These are phyloP conservation scores for Eucalyptus pumila DNA, from an alignment of 345 rosid genomes.

Conservation along the genomic window DNA sequence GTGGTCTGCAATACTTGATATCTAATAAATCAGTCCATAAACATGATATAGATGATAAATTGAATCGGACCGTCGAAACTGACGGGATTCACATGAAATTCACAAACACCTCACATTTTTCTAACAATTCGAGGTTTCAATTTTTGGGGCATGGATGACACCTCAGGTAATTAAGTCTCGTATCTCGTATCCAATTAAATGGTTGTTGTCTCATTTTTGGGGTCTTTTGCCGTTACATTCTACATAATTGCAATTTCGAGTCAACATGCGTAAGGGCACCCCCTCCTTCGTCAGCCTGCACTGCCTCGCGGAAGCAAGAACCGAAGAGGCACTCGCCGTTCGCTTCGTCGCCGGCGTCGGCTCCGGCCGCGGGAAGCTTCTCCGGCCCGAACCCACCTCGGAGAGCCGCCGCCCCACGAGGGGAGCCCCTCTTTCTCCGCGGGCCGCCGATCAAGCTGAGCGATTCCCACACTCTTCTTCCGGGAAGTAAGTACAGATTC, in stretches of 20 bases:
- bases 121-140: background rate
- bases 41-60: background rate
- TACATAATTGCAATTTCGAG: background rate
- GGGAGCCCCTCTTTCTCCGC: background rate
- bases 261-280: background rate
- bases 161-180: background rate
- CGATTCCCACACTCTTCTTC: background rate
- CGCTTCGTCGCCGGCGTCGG: background rate
- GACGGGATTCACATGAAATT: background rate
- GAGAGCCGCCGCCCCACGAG: background rate
- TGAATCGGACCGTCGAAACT: background rate
- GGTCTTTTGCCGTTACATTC: background rate
- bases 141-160: background rate
- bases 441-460: background rate
- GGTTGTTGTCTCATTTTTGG: background rate
- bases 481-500: background rate
- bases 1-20: background rate
- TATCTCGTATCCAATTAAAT: background rate
- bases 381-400: background rate
- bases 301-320: background rate
- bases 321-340: background rate
- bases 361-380: background rate
- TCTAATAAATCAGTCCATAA: background rate
- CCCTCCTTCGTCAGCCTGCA: background rate
- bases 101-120: background rate